Evolutionary conservation across 2,329 filamentous ascomycete species (phyloP).

Genomic region (Didymella glomerata): DNA sequence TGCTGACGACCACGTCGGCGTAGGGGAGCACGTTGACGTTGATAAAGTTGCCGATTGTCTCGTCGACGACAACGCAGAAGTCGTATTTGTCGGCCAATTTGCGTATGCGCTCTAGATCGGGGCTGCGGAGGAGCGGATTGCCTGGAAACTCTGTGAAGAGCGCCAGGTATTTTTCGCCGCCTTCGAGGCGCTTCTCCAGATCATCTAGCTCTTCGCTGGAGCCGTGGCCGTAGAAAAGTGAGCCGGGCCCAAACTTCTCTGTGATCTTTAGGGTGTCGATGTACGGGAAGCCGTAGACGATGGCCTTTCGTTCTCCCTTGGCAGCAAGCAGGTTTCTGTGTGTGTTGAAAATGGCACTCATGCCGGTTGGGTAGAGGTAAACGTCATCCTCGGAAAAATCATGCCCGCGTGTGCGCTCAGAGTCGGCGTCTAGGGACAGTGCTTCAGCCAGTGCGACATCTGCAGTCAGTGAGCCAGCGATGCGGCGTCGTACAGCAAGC

Average conservation of each 20-base stretch:
- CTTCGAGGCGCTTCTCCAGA: constrained; percentile 73
- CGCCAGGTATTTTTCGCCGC: constrained; percentile 78
- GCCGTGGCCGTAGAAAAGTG: constrained; percentile 84
- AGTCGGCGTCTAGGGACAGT: constrained; percentile 59
- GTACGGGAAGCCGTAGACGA: constrained; percentile 97
- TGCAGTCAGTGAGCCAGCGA: constrained; percentile 82
- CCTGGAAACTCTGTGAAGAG: constrained; percentile 96
- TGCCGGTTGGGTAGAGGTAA: constrained; percentile 86
- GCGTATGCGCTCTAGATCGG: constrained; percentile 84
- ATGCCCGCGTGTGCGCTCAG: constrained; percentile 56
- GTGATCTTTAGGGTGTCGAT: constrained; percentile 95
- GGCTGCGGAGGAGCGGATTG: constrained; percentile 87
- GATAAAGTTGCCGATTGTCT: constrained; percentile 95
- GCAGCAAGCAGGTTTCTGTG: constrained; percentile 76
- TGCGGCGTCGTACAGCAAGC: constrained; percentile 83
- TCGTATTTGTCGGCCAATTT: constrained; percentile 80
- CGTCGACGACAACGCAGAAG: constrained; percentile 91
- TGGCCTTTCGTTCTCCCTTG: constrained; percentile 73
- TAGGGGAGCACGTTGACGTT: constrained; percentile 92
- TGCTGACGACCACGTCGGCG: constrained; percentile 92
- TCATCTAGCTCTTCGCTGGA: constrained; percentile 82
- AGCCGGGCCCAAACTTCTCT: constrained; percentile 92
- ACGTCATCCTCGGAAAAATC: constrained; percentile 85
- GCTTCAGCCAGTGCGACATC: constrained; percentile 72
- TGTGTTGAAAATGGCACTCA: constrained; percentile 93